Conservation (phyloP, 1,284 basidiomycete species). For the Heterobasidion parviporum region DNA sequence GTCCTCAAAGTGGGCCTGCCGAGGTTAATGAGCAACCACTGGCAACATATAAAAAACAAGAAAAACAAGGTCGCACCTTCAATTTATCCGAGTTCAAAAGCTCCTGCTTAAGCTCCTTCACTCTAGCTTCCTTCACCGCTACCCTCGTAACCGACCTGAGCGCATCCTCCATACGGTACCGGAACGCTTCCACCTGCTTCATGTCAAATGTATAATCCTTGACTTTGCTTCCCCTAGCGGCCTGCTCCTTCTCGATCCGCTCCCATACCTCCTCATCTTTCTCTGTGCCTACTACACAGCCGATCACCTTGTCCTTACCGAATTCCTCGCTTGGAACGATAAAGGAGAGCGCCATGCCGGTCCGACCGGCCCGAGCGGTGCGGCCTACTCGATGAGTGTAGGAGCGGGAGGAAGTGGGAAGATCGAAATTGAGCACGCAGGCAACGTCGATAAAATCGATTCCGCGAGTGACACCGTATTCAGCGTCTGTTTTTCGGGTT, state of each 20-base stretch:
- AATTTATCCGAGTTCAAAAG: conserved; percentile 94
- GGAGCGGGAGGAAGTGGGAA: conserved; percentile 81
- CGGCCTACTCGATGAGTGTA: conserved; percentile 97
- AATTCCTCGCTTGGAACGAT: conserved; percentile 72
- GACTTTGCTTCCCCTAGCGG: conserved; percentile 65
- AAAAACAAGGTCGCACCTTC: conserved; percentile 53
- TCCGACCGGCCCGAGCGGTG: conserved; percentile 91
- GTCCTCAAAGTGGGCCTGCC: conserved; percentile 93
- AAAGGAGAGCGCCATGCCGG: conserved; percentile 89
- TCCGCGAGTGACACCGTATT: conserved; percentile 94
- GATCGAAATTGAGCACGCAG: conserved; percentile 98
- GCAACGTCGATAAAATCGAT: conserved; percentile 97
- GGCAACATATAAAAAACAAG: not conserved
- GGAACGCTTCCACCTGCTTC: conserved; percentile 95
- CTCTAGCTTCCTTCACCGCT: conserved; percentile 83
- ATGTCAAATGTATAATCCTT: conserved; percentile 93
- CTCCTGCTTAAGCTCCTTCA: conserved; percentile 93
- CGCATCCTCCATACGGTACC: conserved; percentile 98
- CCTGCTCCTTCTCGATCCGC: conserved; percentile 71
- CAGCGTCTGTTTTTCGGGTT: conserved; percentile 41
- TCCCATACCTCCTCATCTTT: conserved; percentile 75
- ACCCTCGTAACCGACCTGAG: conserved; percentile 82
- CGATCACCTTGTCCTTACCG: conserved; percentile 73
- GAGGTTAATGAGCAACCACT: not conserved
- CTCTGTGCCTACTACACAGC: conserved; percentile 57